These are phyloP conservation scores for Kwoniella bestiolae DNA, from an alignment of 768 basidiomycete genomes.

Conservation along the genomic window DNA sequence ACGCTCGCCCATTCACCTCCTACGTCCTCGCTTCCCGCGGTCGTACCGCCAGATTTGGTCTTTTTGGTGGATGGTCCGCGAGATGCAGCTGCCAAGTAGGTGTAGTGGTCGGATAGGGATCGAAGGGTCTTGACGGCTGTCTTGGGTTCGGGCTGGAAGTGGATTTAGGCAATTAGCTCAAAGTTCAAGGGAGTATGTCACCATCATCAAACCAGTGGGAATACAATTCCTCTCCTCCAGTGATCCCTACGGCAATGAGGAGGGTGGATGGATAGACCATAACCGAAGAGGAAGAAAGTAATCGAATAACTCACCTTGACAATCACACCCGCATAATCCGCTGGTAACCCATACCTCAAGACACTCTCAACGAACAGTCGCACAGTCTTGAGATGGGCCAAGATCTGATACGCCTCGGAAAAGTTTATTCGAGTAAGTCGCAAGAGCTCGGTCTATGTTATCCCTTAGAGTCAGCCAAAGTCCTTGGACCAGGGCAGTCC, in stretches of 20 bases:
- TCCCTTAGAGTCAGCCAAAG: background rate
- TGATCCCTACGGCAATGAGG: too few species aligned
- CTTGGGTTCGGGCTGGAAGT: slow-evolving; percentile 79
- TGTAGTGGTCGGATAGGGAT: slow-evolving; percentile 74
- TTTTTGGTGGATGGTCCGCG: slow-evolving; percentile 60
- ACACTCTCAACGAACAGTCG: slow-evolving; percentile 94
- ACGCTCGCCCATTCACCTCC: slow-evolving; percentile 88
- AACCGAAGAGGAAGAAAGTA: too few species aligned
- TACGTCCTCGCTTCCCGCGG: slow-evolving; percentile 67
- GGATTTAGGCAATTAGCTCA: background rate
- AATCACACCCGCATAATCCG: slow-evolving; percentile 79
- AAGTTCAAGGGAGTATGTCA: too few species aligned
- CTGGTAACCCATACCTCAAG: slow-evolving; percentile 90
- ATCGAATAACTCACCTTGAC: slow-evolving; percentile 76
- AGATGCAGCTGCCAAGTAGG: slow-evolving; percentile 76
- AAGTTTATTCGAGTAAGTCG: slow-evolving; percentile 91
- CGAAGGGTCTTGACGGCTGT: slow-evolving; percentile 76
- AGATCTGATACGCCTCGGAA: slow-evolving; percentile 90
- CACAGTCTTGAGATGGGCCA: slow-evolving; percentile 90
- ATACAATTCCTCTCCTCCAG: too few species aligned
- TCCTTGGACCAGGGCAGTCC: too few species aligned
- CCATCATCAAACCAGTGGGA: too few species aligned
- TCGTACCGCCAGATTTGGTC: slow-evolving; percentile 55
- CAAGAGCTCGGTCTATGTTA: slow-evolving; percentile 79
- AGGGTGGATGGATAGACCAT: too few species aligned